A percentile compares a stretch with the other conserved stretches of the same genome.
Conservation (phyloP, 257 asterid species). For the Rehmannia glutinosa region DNA sequence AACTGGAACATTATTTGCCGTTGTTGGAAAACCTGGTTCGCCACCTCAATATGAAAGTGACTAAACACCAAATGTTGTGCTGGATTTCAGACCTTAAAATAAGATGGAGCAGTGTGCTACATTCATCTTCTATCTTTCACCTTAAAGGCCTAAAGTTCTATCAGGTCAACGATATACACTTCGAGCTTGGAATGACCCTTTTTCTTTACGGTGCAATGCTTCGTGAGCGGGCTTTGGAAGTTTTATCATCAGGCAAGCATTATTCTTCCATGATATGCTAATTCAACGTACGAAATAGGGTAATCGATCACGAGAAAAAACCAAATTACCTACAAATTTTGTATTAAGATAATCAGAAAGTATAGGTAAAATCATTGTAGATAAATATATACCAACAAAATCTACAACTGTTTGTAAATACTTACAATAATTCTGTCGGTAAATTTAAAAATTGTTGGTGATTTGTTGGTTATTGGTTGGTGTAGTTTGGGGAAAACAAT, state of each 20-base stretch:
- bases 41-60: slow-evolving; percentile 12
- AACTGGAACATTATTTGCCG: slow-evolving; percentile 58
- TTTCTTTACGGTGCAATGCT: slow-evolving; percentile 55
- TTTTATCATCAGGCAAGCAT: slow-evolving; percentile 39
- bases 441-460: too few species aligned
- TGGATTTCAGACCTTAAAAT: slow-evolving; percentile 43
- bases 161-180: slow-evolving; percentile 32
- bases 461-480: too few species aligned
- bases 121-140: slow-evolving; percentile 33
- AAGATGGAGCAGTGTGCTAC: slow-evolving; percentile 51
- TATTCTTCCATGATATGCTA: background rate
- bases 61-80: background rate
- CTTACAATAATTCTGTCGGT: too few species aligned
- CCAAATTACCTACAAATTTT: too few species aligned
- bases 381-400: too few species aligned
- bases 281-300: too few species aligned
- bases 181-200: slow-evolving; percentile 54
- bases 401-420: too few species aligned
- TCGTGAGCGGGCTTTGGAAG: slow-evolving; percentile 46
- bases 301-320: too few species aligned
- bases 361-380: too few species aligned
- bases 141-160: slow-evolving; percentile 27
- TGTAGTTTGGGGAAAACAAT: too few species aligned
- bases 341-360: too few species aligned
- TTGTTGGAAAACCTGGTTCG: slow-evolving; percentile 42